Base-by-base conservation (phyloP, 1,139 yeast species). In the Scheffersomyces segobiensis region DNA sequence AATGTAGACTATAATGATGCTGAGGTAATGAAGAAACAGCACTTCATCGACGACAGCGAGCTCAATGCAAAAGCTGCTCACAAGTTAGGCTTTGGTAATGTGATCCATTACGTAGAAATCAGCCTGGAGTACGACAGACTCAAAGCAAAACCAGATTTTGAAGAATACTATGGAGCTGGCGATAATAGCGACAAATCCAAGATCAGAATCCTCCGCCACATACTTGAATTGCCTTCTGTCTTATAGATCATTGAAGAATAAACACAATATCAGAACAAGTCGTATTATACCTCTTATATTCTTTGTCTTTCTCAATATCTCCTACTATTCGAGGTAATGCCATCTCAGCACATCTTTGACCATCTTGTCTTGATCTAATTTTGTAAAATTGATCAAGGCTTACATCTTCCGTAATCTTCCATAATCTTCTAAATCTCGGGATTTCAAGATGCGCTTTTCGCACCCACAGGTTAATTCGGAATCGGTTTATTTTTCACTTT, bases 41-140 rank as follows among this genome's bases (percentile, higher is more conserved):
- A 86, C 68, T 93, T 90, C 69, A 85, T 95, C 19, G 99, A 95
- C 72, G 98, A 93, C 70, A 87, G 95, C 58, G 89, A 84, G 56
- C 75, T 87, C 57, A 89, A 88, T 68, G 85, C 82, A 52, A 80
- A 79, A 63, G 86, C 87, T 0, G 88, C 93, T 58, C 69, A 70
- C 55, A 72, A 79, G 55, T 72, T 79, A 53, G 86, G 86, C 0
- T 79, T 84, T 72, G 86, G 86, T 4, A 75, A 76, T 47, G 83
- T 87, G 4, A 74, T 86, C 56, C 92, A 87, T 65, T 87, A 77
- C 64, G 80, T 87, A 20, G 95, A 89, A 63, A 62, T 75, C 42
- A 82, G 79, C 46, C 70, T 69, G 47, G 88, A 84, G 56, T 71
- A 73, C 56, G 68, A 74, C 19, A 75, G 68, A 21, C 62, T 82